These are phyloP conservation scores for Luzula sylvatica DNA, from an alignment of 176 grass and related monocot genomes.

Conservation along the genomic window DNA sequence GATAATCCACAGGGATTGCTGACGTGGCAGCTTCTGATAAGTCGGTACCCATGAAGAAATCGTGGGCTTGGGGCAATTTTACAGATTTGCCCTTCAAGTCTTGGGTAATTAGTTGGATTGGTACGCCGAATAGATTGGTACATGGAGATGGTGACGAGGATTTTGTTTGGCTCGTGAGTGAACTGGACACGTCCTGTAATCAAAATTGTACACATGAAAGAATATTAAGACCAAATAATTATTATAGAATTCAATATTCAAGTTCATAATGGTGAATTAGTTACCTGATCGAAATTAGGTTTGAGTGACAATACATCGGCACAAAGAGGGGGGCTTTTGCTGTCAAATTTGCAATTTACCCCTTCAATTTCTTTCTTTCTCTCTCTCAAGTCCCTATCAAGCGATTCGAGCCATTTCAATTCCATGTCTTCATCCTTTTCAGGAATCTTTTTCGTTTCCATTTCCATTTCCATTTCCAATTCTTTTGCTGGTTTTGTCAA, in stretches of 20 bases:
- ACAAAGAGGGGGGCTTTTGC: background rate
- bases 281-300: constrained; percentile 16
- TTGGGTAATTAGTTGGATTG: constrained; percentile 2
- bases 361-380: constrained; percentile 10
- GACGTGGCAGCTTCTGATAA: too few species aligned
- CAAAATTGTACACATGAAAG: background rate
- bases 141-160: background rate
- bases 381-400: constrained; percentile 7
- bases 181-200: constrained; percentile 8
- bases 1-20: background rate
- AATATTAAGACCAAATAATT: background rate
- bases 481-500: constrained; percentile 12
- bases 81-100: constrained; percentile 10
- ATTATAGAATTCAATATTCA: too few species aligned
- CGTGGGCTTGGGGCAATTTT: background rate
- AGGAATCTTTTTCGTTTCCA: constrained; percentile 15
- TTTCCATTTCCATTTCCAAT: background rate
- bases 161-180: constrained; percentile 1
- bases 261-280: too few species aligned
- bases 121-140: constrained; percentile 6
- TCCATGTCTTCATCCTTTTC: background rate
- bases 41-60: background rate
- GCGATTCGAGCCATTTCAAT: background rate
- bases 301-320: constrained; percentile 8
- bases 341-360: constrained; percentile 9